Base-by-base conservation (phyloP, 805 yeast genomes). In the Schizosaccharomyces japonicus region DNA sequence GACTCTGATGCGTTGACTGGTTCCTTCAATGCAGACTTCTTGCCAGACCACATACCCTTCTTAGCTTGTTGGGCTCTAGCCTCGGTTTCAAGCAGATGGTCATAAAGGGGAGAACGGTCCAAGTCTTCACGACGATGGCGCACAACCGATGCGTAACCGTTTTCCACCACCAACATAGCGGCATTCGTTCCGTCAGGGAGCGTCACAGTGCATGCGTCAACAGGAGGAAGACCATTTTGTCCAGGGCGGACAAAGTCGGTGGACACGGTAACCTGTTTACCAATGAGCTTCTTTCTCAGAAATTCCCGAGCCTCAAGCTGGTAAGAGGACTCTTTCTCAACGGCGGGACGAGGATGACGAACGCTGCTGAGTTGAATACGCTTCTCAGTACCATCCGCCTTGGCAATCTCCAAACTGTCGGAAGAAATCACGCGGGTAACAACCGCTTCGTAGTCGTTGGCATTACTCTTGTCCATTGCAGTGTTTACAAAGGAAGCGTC, bases 1-100 rank as follows among this genome's bases (percentile, higher is more conserved):
- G 70, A 72, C 58, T 80, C 93, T 19, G 87, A 77, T 4, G 92
- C 93, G 58, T 83, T 87, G 30, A 80, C 79, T 29, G 74, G 61
- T 54, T 82, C 69, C 33, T 74, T 75, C 19, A 72, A 62, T 13
- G 72, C 72, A 13, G 34, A 39, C 11, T 66, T 57, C 56, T 75
- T 74, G 26, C 71, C 68, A 50, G 66, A 69, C 57, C 70, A 75
- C 39, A 83, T 65, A 19, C 94, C 94, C 44, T 65, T 65, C 53
- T 76, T 72, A 23, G 62, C 61, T 49, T 67, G 70, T 50, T 63
- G 66, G 13, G 85, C 78, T 39, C 65, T 66, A 39, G 68, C 65
- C 59, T 83, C 93, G 45, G 75, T 66, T 57, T 80, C 92, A 42
- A 79, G 61, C 49, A 82, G 66, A 45, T 68, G 68, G 57, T 82